Conservation (phyloP, 2,329 filamentous ascomycete species). For the Colletotrichum sp. region DNA sequence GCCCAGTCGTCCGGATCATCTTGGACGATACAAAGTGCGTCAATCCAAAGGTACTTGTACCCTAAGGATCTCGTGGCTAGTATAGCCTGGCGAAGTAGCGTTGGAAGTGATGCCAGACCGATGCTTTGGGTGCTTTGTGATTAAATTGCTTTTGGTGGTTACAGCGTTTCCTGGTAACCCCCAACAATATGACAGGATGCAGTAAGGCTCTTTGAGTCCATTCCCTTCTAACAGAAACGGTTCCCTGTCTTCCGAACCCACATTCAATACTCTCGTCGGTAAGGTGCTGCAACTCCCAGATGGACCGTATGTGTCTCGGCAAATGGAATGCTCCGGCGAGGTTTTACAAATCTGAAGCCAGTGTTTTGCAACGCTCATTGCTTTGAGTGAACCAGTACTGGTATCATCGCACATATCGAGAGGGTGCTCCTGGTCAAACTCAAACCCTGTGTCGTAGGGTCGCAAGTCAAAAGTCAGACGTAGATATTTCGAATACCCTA, state of each 20-base stretch:
- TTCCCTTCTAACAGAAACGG: not conserved
- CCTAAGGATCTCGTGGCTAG: not conserved
- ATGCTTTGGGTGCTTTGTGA: not conserved
- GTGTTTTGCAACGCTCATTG: not conserved
- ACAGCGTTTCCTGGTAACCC: not conserved
- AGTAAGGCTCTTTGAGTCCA: not conserved
- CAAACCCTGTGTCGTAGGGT: not conserved
- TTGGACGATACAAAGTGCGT: not conserved
- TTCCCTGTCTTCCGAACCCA: not conserved
- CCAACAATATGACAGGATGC: not conserved
- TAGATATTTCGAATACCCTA: not conserved
- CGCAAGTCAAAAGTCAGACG: fast-evolving
- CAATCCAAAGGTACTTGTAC: not conserved
- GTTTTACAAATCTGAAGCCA: not conserved
- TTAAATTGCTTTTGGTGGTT: not conserved
- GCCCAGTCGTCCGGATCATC: not conserved
- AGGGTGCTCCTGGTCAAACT: fast-evolving
- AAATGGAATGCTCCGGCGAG: fast-evolving
- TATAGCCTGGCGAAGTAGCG: not conserved
- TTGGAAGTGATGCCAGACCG: not conserved
- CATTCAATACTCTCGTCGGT: not conserved
- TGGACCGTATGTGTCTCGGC: not conserved
- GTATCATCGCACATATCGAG: fast-evolving
- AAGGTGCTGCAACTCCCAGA: not conserved
- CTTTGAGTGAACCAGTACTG: not conserved